phyloP scores from a whole-genome alignment of 371 early-diverging fungal species.

The Mucor racemosus region DNA sequence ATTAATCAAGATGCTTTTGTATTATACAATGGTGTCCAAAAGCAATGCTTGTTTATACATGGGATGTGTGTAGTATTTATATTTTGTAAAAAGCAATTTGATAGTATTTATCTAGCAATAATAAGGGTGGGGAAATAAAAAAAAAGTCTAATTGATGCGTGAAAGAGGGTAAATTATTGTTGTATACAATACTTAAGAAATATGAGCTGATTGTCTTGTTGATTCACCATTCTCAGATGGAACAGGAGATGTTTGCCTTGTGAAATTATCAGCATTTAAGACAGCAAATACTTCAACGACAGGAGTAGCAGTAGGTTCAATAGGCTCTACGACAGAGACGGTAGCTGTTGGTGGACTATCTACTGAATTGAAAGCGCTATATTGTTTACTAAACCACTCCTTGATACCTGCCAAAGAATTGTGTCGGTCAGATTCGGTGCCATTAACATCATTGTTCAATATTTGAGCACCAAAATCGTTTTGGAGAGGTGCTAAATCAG shows the following conservation, averaged over 20 bases:
- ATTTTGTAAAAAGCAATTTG: background rate
- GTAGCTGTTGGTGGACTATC: background rate
- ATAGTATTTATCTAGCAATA: background rate
- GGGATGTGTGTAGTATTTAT: too few relatives aligned
- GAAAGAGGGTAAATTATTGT: background rate
- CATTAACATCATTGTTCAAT: background rate
- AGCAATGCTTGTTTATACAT: too few relatives aligned
- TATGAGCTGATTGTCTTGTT: background rate
- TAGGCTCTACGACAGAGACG: background rate
- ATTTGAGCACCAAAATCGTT: background rate
- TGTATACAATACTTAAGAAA: background rate
- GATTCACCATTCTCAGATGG: background rate
- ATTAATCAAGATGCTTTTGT: too few relatives aligned
- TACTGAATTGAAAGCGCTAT: background rate
- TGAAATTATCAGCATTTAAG: background rate
- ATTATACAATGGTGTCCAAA: too few relatives aligned
- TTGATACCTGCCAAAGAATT: background rate
- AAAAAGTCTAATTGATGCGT: background rate
- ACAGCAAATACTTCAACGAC: background rate
- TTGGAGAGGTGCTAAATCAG: background rate
- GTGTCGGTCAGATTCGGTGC: background rate
- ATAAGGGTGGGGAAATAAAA: background rate
- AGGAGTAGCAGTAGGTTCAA: slow-evolving; percentile 1
- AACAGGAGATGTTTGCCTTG: background rate
- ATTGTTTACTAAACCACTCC: background rate